Evolutionary conservation across 169 alveolate genomes (phyloP), one percentile per base, ranked within the genome.

Genomic region (Eimeria praecox): DNA sequence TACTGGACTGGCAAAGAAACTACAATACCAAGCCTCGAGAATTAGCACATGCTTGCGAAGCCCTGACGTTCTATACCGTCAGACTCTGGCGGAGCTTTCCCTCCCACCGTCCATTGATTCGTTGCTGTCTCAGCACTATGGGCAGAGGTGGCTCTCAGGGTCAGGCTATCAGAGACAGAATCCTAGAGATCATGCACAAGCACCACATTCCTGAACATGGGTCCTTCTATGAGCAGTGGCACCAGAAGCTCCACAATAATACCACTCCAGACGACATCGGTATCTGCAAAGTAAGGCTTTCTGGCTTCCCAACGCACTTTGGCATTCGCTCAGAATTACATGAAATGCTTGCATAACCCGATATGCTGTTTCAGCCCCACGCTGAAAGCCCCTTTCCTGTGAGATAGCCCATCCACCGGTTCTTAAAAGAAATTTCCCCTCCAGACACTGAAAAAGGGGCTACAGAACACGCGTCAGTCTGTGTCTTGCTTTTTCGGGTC

Each of bases 261-360:
- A 98, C 99, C 83, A 98, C 99, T 33, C 99, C 99, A 0, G 99
- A 98, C 95, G 99, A 98, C 97, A 97, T 98, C 83, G 98, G 98
- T 77, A 98, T 98, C 77, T 93, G 96, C 88, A 88, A 66, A 54
- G 96, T 83, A 35, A 30, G 88, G 30, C n/a, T 0, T 54, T 20
- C 59, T 59, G 24, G 3, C 56, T 64, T 20, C 52, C 46, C 0
- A 8, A 16, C 62, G 42, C 83, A 14, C 42, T 59, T 44, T 59
- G 0, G 44, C 22, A 35, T 69, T 33, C 49, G 18, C 49, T 30
- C 42, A 66, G 77, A 66, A 30, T 8, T 42, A 8, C 30, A 10
- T 4, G 73, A 62, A 62, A 5, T 62, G 24, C 73, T 18, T 62
- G 77, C 87, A 42, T 35, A 42, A 40, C 59, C 87, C 56, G 59